Evolutionary conservation across 2,329 filamentous ascomycete species (phyloP), one percentile per base, ranked within the genome.

Genomic region (Penicillium sp.): DNA sequence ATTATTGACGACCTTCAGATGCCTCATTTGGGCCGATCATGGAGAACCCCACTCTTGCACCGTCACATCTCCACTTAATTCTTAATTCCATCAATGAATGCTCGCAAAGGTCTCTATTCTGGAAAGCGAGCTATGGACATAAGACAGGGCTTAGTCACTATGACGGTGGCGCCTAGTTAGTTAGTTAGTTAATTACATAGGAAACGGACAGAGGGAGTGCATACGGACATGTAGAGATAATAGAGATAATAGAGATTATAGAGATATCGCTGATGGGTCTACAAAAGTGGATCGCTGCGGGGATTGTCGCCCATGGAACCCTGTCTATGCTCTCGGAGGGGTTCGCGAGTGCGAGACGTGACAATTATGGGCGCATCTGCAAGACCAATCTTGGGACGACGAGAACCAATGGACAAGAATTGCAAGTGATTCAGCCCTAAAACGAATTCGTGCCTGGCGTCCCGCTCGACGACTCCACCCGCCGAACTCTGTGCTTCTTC

Each of bases 391-490:
- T 42, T 23, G 28, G 10, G 39, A 46, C 43, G 7, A 46, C 39
- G 42, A 37, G 10, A 23, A 18, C 12, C 33, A 37, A 23, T 37
- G 15, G 6, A 29, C 10, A 18, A 7, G 18, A 10, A 25, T 37
- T 15, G 12, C 15, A 24, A 39, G 38, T 44, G 24, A 32, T 10
- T 52, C 46, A 49, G 52, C 47, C 54, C 46, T 58, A 47, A 42
- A 18, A 40, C 31, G 13, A 23, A 37, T 41, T 46, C 37, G 43
- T 37, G 6, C 28, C 37, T 6, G 18, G 12, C 24, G 31, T 42
- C 38, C 39, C 29, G 31, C 29, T 38, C 35, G 39, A 29, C n/a
- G 27, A 23, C 23, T 47, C 42, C 48, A 49, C 46, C 13, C 28
- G 35, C 15, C 29, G 37, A 47, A 45, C 42, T 31, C 28, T 27